These are phyloP conservation scores for Tilletia indica DNA, from an alignment of 1,284 basidiomycete species.

Conservation along the genomic window DNA sequence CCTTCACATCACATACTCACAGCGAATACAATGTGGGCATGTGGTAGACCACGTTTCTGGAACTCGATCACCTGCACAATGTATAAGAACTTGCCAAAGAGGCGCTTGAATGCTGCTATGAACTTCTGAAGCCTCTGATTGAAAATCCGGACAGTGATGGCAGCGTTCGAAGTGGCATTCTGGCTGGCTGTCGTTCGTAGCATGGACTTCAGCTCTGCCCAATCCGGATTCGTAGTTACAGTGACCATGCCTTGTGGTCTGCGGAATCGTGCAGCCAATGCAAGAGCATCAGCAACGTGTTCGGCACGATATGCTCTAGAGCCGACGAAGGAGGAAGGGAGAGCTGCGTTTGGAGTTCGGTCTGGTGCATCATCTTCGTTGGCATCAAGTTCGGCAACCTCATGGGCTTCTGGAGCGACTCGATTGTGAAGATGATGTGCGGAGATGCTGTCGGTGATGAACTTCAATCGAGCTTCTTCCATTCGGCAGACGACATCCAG, in stretches of 20 bases:
- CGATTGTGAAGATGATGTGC: neutral
- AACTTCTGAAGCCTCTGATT: neutral
- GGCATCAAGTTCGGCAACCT: neutral
- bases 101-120: neutral
- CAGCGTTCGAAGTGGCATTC: neutral
- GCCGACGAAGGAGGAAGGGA: constrained; percentile 3
- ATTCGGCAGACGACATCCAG: neutral
- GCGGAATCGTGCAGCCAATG: neutral
- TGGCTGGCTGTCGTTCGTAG: neutral
- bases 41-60: constrained; percentile 2
- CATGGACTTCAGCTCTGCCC: neutral
- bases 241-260: neutral
- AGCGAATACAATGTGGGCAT: neutral
- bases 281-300: neutral
- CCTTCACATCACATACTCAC: neutral
- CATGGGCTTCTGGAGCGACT: neutral
- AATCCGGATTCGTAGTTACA: neutral
- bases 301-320: neutral
- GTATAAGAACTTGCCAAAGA: neutral
- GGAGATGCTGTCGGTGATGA: neutral
- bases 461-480: neutral
- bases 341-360: neutral
- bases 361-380: neutral
- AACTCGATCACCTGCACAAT: constrained; percentile 3
- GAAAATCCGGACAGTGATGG: neutral